Percentiles rank a stretch among this genome's conserved stretches.
Conservation (phyloP, 2,329 filamentous ascomycete species). For the Cadophora sp. region DNA sequence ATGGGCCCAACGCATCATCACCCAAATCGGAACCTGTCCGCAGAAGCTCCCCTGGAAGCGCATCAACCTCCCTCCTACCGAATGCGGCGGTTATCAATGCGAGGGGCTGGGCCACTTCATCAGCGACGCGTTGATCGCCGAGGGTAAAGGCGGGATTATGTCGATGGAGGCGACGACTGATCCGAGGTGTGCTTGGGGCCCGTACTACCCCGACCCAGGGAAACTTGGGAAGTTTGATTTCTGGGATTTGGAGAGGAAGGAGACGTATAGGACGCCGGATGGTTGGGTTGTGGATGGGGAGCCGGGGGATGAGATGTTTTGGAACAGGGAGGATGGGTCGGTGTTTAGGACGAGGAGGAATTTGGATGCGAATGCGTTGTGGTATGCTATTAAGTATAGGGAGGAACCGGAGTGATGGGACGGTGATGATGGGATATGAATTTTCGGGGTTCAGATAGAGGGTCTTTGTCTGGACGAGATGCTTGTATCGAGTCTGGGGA, state of each 20-base stretch:
- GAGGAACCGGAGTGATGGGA: neutral
- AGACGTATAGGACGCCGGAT: neutral
- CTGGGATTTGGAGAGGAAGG: constrained; percentile 11
- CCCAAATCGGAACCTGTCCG: constrained; percentile 25
- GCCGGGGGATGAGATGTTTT: neutral
- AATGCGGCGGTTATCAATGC: constrained; percentile 35
- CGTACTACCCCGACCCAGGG: constrained; percentile 22
- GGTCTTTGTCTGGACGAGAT: too few relatives aligned
- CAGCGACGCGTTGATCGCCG: constrained; percentile 33
- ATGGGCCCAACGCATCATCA: constrained; percentile 29
- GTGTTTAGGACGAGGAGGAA: neutral
- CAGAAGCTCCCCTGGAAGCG: constrained; percentile 27
- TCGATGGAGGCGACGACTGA: neutral
- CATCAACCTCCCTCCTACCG: too few relatives aligned
- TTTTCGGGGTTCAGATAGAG: too few relatives aligned
- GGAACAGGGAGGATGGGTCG: neutral
- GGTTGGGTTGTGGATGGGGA: constrained; percentile 14
- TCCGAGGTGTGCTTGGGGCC: constrained; percentile 8
- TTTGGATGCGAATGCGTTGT: neutral
- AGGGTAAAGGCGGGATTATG: constrained; percentile 34
- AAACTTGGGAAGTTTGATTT: neutral
- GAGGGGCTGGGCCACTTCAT: constrained; percentile 30
- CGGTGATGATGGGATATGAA: too few relatives aligned
- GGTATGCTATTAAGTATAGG: constrained; percentile 1
- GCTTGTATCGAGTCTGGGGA: too few relatives aligned